Percentiles rank a stretch among this genome's conserved stretches.
Evolutionary conservation across 495 filamentous ascomycete species (phyloP).

Genomic region (Aspergillus steynii): DNA sequence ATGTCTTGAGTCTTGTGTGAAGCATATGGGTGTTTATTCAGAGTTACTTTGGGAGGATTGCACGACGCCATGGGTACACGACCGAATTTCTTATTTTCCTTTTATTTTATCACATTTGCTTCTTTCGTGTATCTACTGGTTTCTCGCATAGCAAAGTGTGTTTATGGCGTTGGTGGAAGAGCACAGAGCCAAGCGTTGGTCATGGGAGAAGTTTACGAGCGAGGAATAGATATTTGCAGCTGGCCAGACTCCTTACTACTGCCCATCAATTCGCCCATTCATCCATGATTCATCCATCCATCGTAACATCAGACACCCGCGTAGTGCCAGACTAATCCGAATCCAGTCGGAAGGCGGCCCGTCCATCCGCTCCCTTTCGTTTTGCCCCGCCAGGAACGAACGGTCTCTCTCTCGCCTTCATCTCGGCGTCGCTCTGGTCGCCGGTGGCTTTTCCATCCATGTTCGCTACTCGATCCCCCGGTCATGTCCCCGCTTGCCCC

Average conservation of each 20-base stretch:
- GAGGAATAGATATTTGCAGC: neutral
- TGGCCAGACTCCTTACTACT: neutral
- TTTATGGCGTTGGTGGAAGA: neutral
- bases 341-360: constrained; percentile 30
- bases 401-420: constrained; percentile 20
- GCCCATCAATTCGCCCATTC: too few relatives aligned
- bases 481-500: constrained; percentile 11
- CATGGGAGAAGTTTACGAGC: neutral
- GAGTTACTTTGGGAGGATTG: neutral
- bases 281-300: too few relatives aligned
- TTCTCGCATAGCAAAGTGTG: neutral
- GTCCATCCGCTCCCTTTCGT: constrained; percentile 23
- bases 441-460: constrained; percentile 2
- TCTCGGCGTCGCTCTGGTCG: constrained; percentile 23
- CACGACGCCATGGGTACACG: neutral
- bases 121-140: neutral
- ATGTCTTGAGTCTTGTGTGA: constrained; percentile 39
- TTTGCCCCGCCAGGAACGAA: constrained; percentile 11
- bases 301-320: too few relatives aligned
- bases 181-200: neutral
- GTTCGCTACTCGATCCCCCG: neutral
- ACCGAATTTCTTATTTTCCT: neutral
- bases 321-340: neutral
- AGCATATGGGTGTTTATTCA: neutral
- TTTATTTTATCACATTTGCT: neutral